phyloP scores from a whole-genome alignment of 2,329 filamentous ascomycete genomes.

The Hirsutella thompsonii region DNA sequence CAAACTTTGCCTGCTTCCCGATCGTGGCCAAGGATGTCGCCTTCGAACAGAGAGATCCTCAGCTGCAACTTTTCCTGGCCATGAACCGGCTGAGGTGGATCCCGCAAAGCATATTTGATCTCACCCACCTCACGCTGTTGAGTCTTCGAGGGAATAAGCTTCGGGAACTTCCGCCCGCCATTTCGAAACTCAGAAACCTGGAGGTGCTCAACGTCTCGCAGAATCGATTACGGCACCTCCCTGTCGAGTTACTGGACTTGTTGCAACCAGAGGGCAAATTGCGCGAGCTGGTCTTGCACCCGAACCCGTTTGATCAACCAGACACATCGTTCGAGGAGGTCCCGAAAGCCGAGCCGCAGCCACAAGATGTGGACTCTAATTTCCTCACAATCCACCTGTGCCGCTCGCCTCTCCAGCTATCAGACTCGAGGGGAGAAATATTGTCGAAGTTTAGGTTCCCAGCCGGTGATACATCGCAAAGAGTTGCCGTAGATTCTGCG shows the following conservation, averaged over 20 bases:
- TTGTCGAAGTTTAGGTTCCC: slow-evolving; percentile 18
- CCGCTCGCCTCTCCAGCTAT: slow-evolving; percentile 18
- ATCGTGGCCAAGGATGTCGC: slow-evolving; percentile 41
- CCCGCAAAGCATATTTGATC: slow-evolving; percentile 47
- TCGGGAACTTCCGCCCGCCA: slow-evolving; percentile 44
- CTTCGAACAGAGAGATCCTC: slow-evolving; percentile 45
- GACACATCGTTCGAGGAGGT: slow-evolving; percentile 6
- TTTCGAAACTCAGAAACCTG: slow-evolving; percentile 45
- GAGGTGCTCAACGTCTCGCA: slow-evolving; percentile 52
- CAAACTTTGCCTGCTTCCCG: slow-evolving; percentile 40
- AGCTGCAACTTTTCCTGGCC: slow-evolving; percentile 48
- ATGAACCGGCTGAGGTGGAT: slow-evolving; percentile 43
- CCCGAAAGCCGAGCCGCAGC: slow-evolving; percentile 2
- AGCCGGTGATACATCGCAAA: slow-evolving; percentile 7
- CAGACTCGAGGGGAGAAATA: slow-evolving; percentile 15
- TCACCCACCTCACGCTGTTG: slow-evolving; percentile 49
- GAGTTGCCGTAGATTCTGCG: slow-evolving; percentile 10
- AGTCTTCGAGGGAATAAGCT: slow-evolving; percentile 54
- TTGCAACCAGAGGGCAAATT: slow-evolving; percentile 32
- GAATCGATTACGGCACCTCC: slow-evolving; percentile 47
- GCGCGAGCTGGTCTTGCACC: slow-evolving; percentile 40
- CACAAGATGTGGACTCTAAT: neutral
- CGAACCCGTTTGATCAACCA: slow-evolving; percentile 48
- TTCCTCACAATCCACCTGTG: slow-evolving; percentile 3
- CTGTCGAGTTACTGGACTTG: slow-evolving; percentile 48